Base-by-base conservation (phyloP, 768 basidiomycete genomes). In the Trametes elegans region DNA sequence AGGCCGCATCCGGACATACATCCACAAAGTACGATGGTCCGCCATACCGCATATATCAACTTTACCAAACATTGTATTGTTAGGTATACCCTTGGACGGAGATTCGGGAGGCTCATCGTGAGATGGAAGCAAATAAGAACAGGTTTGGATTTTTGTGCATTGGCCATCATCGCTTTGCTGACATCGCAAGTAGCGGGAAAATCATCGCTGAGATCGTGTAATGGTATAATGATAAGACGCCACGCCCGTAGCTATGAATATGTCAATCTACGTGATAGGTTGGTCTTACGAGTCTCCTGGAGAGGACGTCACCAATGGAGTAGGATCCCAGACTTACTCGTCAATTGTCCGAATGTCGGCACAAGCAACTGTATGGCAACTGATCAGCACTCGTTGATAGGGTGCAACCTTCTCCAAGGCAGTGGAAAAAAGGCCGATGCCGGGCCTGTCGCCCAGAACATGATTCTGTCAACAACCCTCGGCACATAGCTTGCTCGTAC, bases 11-110 rank as follows among this genome's bases (percentile, higher is more conserved):
- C 82, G 80, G 58, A 81, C 85, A 0, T 89, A 86, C 62, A 84
- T 96, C 45, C 87, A 96, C 68, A 84, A 89, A 77, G 91, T 84
- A 58, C 57, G 73, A 7, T 23, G 18, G 13, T 48, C 14, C 7
- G 31, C 27, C 31, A 24, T 44, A n/a, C n/a, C 19, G 47, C 42
- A 44, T n/a, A 27, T 6, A 11, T 36, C 31, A 21, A 9, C 16
- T 19, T 7, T 45, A 31, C 32, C 9, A 26, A 19, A 35, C 51
- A 36, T 58, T 42, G 38, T 3, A 6, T 23, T 16, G 29, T 60
- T 35, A 92, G 89, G 83, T 90, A 16, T 95, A 86, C 71, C 77
- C 82, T 1, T 93, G 89, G 90, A 77, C 79, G 11, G 77, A 90
- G 46, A 90, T 96, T 46, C 82, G 83, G 62, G 80, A 80, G 27